Conservation (phyloP, 2,329 filamentous ascomycete genomes). For the Trichoderma lentiforme region DNA sequence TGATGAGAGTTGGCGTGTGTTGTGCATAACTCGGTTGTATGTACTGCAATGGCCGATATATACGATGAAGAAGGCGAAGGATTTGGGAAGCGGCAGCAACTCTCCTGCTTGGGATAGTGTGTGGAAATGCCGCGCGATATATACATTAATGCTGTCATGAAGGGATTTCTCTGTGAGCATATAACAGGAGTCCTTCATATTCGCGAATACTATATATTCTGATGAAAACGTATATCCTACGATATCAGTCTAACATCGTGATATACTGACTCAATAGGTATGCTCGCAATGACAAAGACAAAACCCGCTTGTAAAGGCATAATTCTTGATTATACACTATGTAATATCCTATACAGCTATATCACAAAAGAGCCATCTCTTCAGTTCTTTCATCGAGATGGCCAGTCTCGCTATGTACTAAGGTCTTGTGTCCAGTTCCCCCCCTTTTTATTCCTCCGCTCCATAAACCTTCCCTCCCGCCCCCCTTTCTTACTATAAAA, state of each 20-base stretch:
- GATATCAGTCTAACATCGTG: background rate
- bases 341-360: conserved; percentile 26
- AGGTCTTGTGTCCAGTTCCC: background rate
- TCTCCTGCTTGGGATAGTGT: background rate
- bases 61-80: background rate
- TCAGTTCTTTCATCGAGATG: background rate
- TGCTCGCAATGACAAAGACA: background rate
- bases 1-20: background rate
- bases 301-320: background rate
- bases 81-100: background rate
- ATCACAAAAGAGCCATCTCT: conserved; percentile 14
- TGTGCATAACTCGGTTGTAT: background rate
- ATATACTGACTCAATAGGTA: background rate
- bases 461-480: background rate
- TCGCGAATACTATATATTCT: background rate
- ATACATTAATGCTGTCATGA: background rate
- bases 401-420: conserved; percentile 5
- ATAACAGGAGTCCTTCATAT: background rate
- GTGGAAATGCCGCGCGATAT: background rate
- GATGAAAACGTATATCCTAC: background rate
- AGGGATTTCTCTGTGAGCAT: background rate
- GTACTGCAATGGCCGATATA: background rate
- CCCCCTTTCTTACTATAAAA: background rate
- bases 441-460: background rate
- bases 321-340: conserved; percentile 26